Percentiles rank a stretch among this genome's conserved stretches.
These are phyloP conservation scores for Hagleromyces aurorensis DNA, from an alignment of 805 yeast genomes.

Conservation along the genomic window DNA sequence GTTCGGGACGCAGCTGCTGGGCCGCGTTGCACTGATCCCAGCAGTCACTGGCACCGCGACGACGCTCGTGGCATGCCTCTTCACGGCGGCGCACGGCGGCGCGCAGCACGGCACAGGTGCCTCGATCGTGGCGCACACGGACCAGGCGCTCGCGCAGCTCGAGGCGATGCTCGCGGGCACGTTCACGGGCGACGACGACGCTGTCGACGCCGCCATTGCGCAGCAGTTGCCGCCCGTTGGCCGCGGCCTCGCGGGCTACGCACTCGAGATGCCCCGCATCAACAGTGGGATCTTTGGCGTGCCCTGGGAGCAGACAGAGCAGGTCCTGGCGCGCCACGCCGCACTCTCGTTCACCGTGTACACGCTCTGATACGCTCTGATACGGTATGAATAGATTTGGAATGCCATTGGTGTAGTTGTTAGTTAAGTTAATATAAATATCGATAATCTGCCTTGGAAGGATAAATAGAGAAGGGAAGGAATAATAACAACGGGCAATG, in stretches of 20 bases:
- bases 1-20: constrained; percentile 34
- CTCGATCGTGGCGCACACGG: constrained; percentile 46
- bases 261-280: constrained; percentile 62
- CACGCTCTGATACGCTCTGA: too few species aligned
- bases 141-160: constrained; percentile 34
- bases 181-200: constrained; percentile 4
- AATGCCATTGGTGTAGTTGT: too few species aligned
- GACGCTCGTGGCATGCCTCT: too few species aligned
- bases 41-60: too few species aligned
- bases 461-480: too few species aligned
- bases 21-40: constrained; percentile 33
- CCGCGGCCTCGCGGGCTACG: constrained; percentile 8
- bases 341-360: too few species aligned
- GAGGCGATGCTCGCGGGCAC: constrained; percentile 2
- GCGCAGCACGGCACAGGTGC: constrained; percentile 34
- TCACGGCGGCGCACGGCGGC: constrained; percentile 56
- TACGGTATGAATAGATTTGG: too few species aligned
- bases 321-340: too few species aligned
- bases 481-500: too few species aligned
- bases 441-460: too few species aligned
- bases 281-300: constrained; percentile 75
- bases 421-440: too few species aligned
- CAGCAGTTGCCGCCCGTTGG: constrained; percentile 3
- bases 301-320: constrained; percentile 69
- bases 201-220: constrained; percentile 2